phyloP scores from a whole-genome alignment of 2,329 filamentous ascomycete species.

The Sclerotinia minor region DNA sequence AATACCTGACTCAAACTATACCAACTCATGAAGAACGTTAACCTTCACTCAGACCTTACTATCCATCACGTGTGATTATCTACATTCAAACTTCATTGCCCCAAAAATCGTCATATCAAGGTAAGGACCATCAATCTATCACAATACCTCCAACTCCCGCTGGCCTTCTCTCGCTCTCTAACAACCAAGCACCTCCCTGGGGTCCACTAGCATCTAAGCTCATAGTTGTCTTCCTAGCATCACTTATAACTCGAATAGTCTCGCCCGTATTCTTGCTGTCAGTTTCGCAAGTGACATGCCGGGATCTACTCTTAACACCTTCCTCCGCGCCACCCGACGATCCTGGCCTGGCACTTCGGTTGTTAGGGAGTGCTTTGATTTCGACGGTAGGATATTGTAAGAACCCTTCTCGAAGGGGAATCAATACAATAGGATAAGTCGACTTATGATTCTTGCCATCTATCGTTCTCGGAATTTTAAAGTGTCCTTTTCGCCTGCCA shows the following conservation, averaged over 20 bases:
- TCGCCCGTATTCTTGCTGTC: slow-evolving; percentile 79
- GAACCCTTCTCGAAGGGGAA: slow-evolving; percentile 77
- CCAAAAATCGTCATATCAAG: not conserved
- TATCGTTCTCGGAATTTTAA: slow-evolving; percentile 56
- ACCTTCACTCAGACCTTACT: not conserved
- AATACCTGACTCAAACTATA: not conserved
- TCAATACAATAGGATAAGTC: slow-evolving; percentile 68
- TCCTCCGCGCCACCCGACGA: slow-evolving; percentile 31
- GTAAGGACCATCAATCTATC: slow-evolving; percentile 21
- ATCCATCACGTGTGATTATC: not conserved
- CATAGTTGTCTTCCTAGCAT: slow-evolving; percentile 71
- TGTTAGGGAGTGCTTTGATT: slow-evolving; percentile 60
- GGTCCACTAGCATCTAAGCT: slow-evolving; percentile 67
- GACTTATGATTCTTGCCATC: slow-evolving; percentile 48
- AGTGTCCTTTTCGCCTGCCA: slow-evolving; percentile 76
- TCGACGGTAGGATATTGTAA: slow-evolving; percentile 78
- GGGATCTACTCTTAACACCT: slow-evolving; percentile 29
- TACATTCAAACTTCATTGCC: not conserved
- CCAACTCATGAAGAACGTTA: not conserved
- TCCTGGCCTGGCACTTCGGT: slow-evolving; percentile 32
- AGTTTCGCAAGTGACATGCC: slow-evolving; percentile 65
- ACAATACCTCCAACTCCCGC: slow-evolving; percentile 27
- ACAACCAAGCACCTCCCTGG: slow-evolving; percentile 63
- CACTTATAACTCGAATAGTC: slow-evolving; percentile 71
- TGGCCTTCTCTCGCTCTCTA: slow-evolving; percentile 56